Evolutionary conservation across 2,329 filamentous ascomycete species (phyloP).

Genomic region (Bipolaris victoriae): DNA sequence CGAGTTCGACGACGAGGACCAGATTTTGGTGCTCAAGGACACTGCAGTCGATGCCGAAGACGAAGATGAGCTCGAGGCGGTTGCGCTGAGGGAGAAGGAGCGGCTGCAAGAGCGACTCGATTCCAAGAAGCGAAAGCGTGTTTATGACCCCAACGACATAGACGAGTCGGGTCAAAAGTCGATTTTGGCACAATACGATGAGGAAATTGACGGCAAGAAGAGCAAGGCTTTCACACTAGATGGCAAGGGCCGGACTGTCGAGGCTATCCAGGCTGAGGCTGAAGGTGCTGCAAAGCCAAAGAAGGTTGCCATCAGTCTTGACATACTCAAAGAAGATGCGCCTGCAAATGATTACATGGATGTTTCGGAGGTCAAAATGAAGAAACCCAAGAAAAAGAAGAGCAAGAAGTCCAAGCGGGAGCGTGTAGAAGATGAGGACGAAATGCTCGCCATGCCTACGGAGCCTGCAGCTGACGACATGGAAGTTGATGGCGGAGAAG

Average conservation of each 20-base stretch:
- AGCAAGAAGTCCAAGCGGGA: conserved; percentile 42
- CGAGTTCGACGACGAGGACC: conserved; percentile 82
- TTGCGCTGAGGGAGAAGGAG: conserved; percentile 74
- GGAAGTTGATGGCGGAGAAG: conserved; percentile 69
- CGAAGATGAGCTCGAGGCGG: conserved; percentile 86
- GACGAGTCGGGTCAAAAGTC: conserved; percentile 68
- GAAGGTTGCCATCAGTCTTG: conserved; percentile 75
- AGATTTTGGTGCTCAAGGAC: conserved; percentile 94
- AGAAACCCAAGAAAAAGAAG: conserved; percentile 59
- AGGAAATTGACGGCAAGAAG: conserved; percentile 92
- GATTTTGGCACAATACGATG: conserved; percentile 90
- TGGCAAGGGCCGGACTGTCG: conserved; percentile 69
- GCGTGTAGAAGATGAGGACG: conserved; percentile 62
- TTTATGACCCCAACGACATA: conserved; percentile 83
- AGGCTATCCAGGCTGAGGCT: conserved; percentile 66
- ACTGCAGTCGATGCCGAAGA: conserved; percentile 81
- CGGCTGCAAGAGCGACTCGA: conserved; percentile 77
- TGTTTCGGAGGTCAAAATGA: conserved; percentile 84
- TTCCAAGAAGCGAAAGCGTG: conserved; percentile 86
- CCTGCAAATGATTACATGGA: conserved; percentile 88
- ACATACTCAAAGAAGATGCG: conserved; percentile 69
- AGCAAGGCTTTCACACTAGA: conserved; percentile 86
- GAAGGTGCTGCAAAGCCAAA: conserved; percentile 63
- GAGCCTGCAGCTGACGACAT: conserved; percentile 57
- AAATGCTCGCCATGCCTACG: conserved; percentile 55